A percentile compares a stretch with the other conserved stretches of the same genome.
These are phyloP conservation scores for Pinus taeda DNA, from an alignment of 75 land plant genomes.

Conservation along the genomic window DNA sequence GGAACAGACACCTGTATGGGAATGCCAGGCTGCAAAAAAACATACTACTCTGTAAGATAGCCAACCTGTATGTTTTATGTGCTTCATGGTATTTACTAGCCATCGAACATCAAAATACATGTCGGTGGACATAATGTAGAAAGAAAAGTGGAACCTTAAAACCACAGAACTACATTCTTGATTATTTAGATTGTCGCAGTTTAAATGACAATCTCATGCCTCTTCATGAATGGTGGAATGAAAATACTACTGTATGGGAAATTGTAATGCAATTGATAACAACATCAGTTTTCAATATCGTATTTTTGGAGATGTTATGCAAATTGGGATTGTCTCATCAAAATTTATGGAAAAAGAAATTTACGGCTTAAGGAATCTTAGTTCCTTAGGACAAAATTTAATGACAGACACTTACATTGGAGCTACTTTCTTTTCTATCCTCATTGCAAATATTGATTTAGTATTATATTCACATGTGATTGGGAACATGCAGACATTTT, in stretches of 20 bases:
- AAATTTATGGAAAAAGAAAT: slow-evolving; percentile 53
- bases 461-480: slow-evolving; percentile 91
- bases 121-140: slow-evolving; percentile 59
- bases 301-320: slow-evolving; percentile 47
- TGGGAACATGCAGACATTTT: slow-evolving; percentile 82
- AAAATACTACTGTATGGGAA: slow-evolving; percentile 30
- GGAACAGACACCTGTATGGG: too few relatives aligned
- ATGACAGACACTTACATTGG: slow-evolving; percentile 71
- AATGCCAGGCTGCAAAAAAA: too few relatives aligned
- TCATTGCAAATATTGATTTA: slow-evolving; percentile 70
- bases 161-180: background rate
- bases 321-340: slow-evolving; percentile 35
- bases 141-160: slow-evolving; percentile 8
- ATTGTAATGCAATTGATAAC: slow-evolving; percentile 25
- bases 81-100: slow-evolving; percentile 75
- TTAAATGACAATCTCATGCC: background rate
- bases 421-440: slow-evolving; percentile 75
- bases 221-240: slow-evolving; percentile 25
- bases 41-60: too few relatives aligned
- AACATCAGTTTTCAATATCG: slow-evolving; percentile 40
- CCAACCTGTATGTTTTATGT: slow-evolving; percentile 35
- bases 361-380: slow-evolving; percentile 68
- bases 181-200: slow-evolving; percentile 41
- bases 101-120: slow-evolving; percentile 54
- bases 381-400: slow-evolving; percentile 81